A percentile compares a stretch with the other conserved stretches of the same genome.
Conservation (phyloP, 495 filamentous ascomycete species). For the Penicilliopsis zonata region DNA sequence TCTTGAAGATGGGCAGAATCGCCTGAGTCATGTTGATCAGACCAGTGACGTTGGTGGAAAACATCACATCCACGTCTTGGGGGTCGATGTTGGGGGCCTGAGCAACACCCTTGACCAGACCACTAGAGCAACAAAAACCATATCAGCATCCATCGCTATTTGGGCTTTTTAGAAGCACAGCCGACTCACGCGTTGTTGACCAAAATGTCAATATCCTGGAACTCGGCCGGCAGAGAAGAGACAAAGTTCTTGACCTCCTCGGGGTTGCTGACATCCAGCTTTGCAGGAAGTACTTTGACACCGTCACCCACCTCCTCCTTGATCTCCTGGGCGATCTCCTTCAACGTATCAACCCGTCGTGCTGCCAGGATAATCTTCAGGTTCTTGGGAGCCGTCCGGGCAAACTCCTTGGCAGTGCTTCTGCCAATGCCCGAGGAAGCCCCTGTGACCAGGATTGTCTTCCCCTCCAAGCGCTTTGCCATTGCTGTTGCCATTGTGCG, state of each 20-base stretch:
- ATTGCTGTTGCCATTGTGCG: conserved; percentile 66
- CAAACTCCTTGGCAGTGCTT: conserved; percentile 83
- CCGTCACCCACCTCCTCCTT: conserved; percentile 65
- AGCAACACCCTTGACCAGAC: conserved; percentile 78
- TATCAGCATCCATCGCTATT: too few species aligned
- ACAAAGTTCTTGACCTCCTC: conserved; percentile 70
- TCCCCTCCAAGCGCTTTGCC: conserved; percentile 80
- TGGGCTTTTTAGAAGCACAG: not conserved
- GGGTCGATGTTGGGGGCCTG: conserved; percentile 73
- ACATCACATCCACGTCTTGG: conserved; percentile 80
- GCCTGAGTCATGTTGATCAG: conserved; percentile 97
- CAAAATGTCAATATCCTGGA: conserved; percentile 74
- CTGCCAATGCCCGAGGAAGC: conserved; percentile 89
- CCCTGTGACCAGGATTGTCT: conserved; percentile 87
- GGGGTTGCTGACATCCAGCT: conserved; percentile 77
- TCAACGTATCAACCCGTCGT: conserved; percentile 64
- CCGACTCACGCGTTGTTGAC: conserved; percentile 89
- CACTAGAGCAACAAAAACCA: conserved; percentile 37
- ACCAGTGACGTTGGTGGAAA: conserved; percentile 85
- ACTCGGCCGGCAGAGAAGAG: conserved; percentile 62
- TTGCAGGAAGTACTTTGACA: conserved; percentile 68
- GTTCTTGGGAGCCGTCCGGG: conserved; percentile 66
- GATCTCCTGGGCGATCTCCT: conserved; percentile 68
- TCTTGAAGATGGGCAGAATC: conserved; percentile 73
- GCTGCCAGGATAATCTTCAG: conserved; percentile 84